Base-by-base conservation (phyloP, 768 basidiomycete species). In the Tricholoma furcatifolium region DNA sequence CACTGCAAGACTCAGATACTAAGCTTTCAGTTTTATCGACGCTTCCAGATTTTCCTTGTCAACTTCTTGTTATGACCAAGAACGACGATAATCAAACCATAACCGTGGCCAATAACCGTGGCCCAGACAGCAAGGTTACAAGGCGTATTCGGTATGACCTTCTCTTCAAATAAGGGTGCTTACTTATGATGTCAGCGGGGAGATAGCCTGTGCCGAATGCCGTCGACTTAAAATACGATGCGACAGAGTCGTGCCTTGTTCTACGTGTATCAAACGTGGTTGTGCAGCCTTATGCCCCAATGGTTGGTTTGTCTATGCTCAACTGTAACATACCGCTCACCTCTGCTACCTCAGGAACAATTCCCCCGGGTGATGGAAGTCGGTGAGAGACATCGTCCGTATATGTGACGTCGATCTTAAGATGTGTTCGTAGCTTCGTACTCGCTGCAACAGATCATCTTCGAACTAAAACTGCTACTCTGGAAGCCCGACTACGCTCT, bases 331-430 rank as follows among this genome's bases (percentile, higher is more conserved):
- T 53, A 8, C 41, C 34, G 36, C 53, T 46, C 10, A 32, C 46
- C 14, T n/a, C 32, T 35, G 27, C 7, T 27, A 4, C 27, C 27
- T n/a, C 44, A 82, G 79, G 74, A 18, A 78, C 75, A 12, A 75
- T 82, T 41, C 79, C 81, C 8, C 78, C 78, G 9, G 80, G 81
- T 21, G 77, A 81, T 58, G 80, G 79, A 15, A 79, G 77, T 57
- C 75, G 80, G 73, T 76, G 55, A 51, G 75, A 60, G 32, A 43
- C 45, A 30, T 14, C 42, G 44, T 57, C 15, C 24, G 17, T 49
- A 15, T 39, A 18, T 40, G 14, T 41, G 21, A 10, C 9, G 23
- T 54, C 41, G 35, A 45, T 36, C 18, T 50, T 32, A 30, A 21
- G 21, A 47, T 40, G 23, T 47, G 24, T 47, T 35, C 23, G 8